Base-by-base conservation (phyloP, 2,329 filamentous ascomycete species). In the Aotearoamyces nothofagi region DNA sequence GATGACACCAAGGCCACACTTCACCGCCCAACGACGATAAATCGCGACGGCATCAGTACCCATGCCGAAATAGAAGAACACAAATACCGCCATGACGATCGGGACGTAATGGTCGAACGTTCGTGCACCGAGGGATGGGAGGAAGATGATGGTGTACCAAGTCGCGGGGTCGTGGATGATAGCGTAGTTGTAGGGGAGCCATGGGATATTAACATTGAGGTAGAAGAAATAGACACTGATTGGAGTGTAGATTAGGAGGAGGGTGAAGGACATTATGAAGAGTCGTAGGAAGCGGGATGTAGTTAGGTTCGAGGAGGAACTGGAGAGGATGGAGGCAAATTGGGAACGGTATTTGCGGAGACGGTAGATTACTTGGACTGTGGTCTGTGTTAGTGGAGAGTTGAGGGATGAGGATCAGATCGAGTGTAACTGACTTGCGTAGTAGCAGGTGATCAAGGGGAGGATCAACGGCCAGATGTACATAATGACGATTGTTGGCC, bases 61-160 rank as follows among this genome's bases (percentile, higher is more conserved):
- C 10, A 71, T 61, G 6, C 75, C 74, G 38, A 78, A 78, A 41
- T 74, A 66, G n/a, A 64, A 29, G 43, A 78, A 78, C 9, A 69
- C 50, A 15, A 71, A 33, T 33, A 66, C 59, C 0, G 65, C 67
- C 3, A 60, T 54, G 0, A 44, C 57, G 7, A 76, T 52, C 26
- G 65, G 60, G 12, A 66, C 55, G 67, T 69, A 79, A 16, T 63
- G 60, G 42, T 75, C 66, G 34, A 63, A 63, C 22, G 66, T 51
- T 2, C 37, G 7, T 19, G 65, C 59, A 22, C 51, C 20, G 15
- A 33, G 2, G 13, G 57, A 52, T 2, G 56, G 54, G 2, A 63
- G 44, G 33, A 59, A 61, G 15, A 57, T 36, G 34, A 74, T 62
- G 2, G 42, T 43, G 25, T 55, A 44, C 62, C 69, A 75, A 3